Base-by-base conservation (phyloP, 2,329 filamentous ascomycete species). In the Rutstroemia sp. region DNA sequence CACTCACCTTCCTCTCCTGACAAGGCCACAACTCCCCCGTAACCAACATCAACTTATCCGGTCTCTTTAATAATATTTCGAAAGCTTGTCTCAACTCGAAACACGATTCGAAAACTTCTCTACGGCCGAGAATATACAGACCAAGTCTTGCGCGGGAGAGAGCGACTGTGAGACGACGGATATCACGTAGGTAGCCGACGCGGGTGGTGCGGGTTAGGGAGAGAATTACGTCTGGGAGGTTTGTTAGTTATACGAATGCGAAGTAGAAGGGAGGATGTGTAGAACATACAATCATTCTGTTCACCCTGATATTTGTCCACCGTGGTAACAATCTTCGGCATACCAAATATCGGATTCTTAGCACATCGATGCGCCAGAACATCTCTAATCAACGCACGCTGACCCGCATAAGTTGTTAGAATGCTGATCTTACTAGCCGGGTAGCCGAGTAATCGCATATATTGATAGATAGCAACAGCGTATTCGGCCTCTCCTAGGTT, bases 241-340 rank as follows among this genome's bases (percentile, higher is more conserved):
- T 6, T 30, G 44, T 67, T 62, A 66, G 59, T 25, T 19, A 16
- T 39, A 16, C 54, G 19, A n/a, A n/a, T 39, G 37, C 27, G 39
- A 48, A 12, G 37, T 18, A n/a, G 16, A 19, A 8, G n/a, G 14
- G 23, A 5, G 19, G 30, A 41, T 56, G 83, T 34, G 10, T 34
- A 34, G 12, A 34, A 34, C 88, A 79, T 79, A 94, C 90, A 97
- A 69, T 99, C 94, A 72, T 99, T 99, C 73, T 99, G 94, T 77
- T 99, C 94, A 70, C 94, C 95, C 75, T 99, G 94, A 68, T 97
- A 99, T 71, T 96, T 96, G 75, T 99, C 94, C 61, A 99, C 92
- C 5, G 95, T 99, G 3, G 90, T 92, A 27, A 99, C 90, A 53
- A 88, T 86, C 71, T 86, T 88, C 18, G 94, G 94, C 71, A 96